phyloP scores from a whole-genome alignment of 2,329 filamentous ascomycete genomes.

The Blumeria hordei region DNA sequence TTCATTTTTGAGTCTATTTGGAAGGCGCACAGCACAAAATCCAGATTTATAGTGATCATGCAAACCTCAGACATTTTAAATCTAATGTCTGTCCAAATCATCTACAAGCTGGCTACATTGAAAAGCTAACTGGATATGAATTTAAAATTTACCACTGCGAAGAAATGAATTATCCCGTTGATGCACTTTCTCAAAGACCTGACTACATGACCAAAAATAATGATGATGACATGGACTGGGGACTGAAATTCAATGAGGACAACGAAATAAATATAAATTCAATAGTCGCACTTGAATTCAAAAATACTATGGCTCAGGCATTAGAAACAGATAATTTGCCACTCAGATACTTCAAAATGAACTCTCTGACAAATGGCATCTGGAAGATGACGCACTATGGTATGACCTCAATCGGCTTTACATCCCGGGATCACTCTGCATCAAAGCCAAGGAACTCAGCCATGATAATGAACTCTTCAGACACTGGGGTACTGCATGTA shows the following conservation, averaged over 20 bases:
- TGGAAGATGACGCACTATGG: background rate
- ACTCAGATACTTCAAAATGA: background rate
- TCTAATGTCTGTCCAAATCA: background rate
- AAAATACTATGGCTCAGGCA: background rate
- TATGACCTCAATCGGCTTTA: background rate
- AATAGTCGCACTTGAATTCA: background rate
- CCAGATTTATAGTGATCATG: background rate
- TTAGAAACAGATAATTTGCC: background rate
- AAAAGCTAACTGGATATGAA: background rate
- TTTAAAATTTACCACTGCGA: constrained; percentile 1
- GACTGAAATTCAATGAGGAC: background rate
- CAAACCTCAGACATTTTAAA: background rate
- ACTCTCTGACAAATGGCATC: background rate
- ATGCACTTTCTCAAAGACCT: background rate
- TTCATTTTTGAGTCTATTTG: background rate
- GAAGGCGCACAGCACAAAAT: background rate
- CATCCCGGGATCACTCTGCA: background rate
- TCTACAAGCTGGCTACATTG: background rate
- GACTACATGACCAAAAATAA: background rate
- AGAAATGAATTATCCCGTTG: background rate
- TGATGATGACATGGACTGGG: background rate
- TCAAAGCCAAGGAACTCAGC: background rate
- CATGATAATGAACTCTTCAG: background rate
- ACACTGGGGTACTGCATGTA: constrained; percentile 1
- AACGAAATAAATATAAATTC: background rate